Percentiles rank a stretch among this genome's conserved stretches.
phyloP scores from a whole-genome alignment of 805 yeast species.

The Saccharomycopsis sp. region DNA sequence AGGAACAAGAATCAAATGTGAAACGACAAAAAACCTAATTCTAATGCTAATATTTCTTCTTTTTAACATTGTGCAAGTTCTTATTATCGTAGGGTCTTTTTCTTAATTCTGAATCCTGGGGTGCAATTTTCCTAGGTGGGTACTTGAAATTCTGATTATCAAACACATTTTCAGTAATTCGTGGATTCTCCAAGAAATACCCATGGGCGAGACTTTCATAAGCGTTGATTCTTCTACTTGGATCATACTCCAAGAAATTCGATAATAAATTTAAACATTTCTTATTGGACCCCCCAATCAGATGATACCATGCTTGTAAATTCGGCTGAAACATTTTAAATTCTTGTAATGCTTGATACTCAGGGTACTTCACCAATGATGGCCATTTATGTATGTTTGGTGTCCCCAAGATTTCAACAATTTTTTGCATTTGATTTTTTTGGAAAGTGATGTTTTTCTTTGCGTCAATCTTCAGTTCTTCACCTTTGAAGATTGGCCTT shows the following conservation, averaged over 20 bases:
- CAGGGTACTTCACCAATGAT: constrained; percentile 72
- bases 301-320: constrained; percentile 77
- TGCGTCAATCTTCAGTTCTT: constrained; percentile 92
- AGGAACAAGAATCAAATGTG: not conserved
- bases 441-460: constrained; percentile 93
- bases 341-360: constrained; percentile 56
- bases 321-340: constrained; percentile 60
- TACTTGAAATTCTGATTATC: constrained; percentile 67
- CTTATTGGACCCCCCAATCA: constrained; percentile 69
- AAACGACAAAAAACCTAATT: not conserved
- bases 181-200: constrained; percentile 67
- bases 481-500: constrained; percentile 94
- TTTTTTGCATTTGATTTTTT: constrained; percentile 82
- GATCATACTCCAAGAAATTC: constrained; percentile 73
- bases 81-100: constrained; percentile 1
- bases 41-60: not conserved
- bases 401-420: constrained; percentile 87
- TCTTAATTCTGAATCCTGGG: constrained; percentile 64
- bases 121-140: constrained; percentile 80
- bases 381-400: constrained; percentile 82
- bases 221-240: constrained; percentile 72
- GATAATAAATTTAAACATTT: constrained; percentile 60
- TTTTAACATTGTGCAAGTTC: not conserved
- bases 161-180: constrained; percentile 70
- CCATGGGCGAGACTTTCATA: constrained; percentile 66